Evolutionary conservation across 2,329 filamentous ascomycete genomes (phyloP).

Genomic region (Scedosporium aurantiacum): DNA sequence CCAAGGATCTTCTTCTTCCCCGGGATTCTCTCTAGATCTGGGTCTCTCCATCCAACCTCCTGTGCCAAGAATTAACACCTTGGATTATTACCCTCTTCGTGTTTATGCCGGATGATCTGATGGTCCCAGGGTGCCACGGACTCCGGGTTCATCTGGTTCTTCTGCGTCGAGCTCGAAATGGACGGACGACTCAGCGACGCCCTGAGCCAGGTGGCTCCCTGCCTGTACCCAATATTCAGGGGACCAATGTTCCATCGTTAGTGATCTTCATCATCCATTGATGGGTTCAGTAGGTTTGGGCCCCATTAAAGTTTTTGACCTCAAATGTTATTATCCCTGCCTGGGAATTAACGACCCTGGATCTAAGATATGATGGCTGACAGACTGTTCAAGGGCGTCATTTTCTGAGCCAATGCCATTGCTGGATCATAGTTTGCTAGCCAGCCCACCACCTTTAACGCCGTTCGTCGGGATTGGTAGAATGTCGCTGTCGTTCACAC

Average conservation of each 20-base stretch:
- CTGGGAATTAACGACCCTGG: neutral
- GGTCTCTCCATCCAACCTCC: neutral
- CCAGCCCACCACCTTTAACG: neutral
- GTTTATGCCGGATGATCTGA: neutral
- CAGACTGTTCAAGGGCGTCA: neutral
- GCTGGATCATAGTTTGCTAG: neutral
- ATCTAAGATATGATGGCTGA: neutral
- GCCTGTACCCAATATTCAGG: neutral
- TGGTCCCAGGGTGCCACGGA: neutral
- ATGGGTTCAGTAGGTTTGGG: neutral
- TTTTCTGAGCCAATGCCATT: neutral
- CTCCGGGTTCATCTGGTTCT: neutral
- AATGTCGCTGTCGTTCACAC: neutral
- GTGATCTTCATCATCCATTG: neutral
- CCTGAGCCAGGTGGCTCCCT: neutral
- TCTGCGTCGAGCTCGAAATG: no score
- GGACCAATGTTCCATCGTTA: neutral
- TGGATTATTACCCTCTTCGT: neutral
- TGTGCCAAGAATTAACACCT: neutral
- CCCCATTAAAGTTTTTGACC: neutral
- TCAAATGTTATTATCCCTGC: neutral
- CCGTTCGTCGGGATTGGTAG: neutral
- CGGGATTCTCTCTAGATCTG: neutral
- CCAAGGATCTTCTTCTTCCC: neutral
- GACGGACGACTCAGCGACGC: no score